Evolutionary conservation across 176 grass and related monocot species (phyloP).

Genomic region (Zoysia pacifica): DNA sequence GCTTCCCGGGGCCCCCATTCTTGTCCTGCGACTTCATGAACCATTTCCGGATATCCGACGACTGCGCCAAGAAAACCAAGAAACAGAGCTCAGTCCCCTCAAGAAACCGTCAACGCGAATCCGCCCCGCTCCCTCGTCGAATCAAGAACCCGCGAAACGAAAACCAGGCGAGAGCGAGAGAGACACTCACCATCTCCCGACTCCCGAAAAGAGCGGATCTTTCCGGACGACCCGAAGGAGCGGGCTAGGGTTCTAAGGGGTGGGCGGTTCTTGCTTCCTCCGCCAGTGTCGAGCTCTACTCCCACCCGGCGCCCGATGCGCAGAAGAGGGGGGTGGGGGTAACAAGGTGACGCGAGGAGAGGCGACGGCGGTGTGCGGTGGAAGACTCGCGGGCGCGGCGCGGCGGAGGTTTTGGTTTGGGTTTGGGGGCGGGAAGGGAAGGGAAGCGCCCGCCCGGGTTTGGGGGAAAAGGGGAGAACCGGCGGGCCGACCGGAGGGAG

Average conservation of each 20-base stretch:
- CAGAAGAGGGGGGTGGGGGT: too few relatives aligned
- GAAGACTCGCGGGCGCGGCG: background rate
- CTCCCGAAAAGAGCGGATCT: background rate
- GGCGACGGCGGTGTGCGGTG: constrained; percentile 1
- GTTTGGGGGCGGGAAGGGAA: background rate
- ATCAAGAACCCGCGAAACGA: constrained; percentile 17
- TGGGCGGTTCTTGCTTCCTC: constrained; percentile 20
- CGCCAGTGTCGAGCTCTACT: background rate
- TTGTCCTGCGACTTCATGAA: constrained; percentile 93
- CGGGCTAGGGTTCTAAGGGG: constrained; percentile 26
- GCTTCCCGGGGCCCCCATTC: constrained; percentile 42
- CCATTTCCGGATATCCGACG: constrained; percentile 98
- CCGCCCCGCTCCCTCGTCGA: background rate
- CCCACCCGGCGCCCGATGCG: background rate
- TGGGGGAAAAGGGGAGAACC: background rate
- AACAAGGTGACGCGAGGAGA: background rate
- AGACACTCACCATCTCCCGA: constrained; percentile 48
- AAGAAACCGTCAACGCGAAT: background rate
- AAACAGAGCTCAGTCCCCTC: background rate
- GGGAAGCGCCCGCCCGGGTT: background rate
- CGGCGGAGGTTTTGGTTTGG: constrained; percentile 29
- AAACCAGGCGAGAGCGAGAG: background rate
- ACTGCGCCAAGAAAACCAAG: constrained; percentile 49
- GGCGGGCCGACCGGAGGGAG: background rate
- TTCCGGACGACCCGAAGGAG: background rate